Evolutionary conservation across 305 asterid genomes (phyloP).

Genomic region (Rubia balearica): DNA sequence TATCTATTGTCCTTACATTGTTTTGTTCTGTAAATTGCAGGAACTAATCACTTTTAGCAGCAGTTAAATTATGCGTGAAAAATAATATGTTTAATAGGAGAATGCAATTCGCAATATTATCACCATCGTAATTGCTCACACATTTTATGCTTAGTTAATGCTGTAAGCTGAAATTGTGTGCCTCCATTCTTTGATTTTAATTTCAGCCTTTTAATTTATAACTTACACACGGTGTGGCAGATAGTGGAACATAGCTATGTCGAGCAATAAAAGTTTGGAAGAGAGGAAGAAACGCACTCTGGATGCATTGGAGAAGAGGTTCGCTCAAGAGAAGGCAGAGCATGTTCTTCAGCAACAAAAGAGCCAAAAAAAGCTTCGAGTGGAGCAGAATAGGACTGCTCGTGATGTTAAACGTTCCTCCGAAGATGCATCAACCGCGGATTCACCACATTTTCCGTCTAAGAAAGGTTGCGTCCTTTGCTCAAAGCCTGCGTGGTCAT

Average conservation of each 20-base stretch:
- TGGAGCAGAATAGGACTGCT: conserved; percentile 19
- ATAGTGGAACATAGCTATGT: conserved; percentile 13
- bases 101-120: background rate
- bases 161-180: background rate
- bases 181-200: background rate
- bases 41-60: too few species aligned
- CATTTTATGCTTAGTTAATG: too few species aligned
- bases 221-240: background rate
- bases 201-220: background rate
- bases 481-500: background rate
- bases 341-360: conserved; percentile 36
- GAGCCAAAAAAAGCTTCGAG: conserved; percentile 36
- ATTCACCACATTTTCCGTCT: conserved; percentile 22
- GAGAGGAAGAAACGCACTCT: conserved; percentile 55
- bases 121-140: too few species aligned
- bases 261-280: conserved; percentile 29
- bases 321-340: conserved; percentile 65
- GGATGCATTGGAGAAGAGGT: conserved; percentile 75
- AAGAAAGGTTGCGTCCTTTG: conserved; percentile 44
- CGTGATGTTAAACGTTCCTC: conserved; percentile 11
- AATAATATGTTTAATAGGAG: too few species aligned
- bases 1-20: too few species aligned
- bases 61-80: background rate
- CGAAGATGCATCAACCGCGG: too few species aligned
- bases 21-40: background rate